These are phyloP conservation scores for Eragrostis curvula DNA, from an alignment of 176 grass and related monocot species.

Conservation along the genomic window DNA sequence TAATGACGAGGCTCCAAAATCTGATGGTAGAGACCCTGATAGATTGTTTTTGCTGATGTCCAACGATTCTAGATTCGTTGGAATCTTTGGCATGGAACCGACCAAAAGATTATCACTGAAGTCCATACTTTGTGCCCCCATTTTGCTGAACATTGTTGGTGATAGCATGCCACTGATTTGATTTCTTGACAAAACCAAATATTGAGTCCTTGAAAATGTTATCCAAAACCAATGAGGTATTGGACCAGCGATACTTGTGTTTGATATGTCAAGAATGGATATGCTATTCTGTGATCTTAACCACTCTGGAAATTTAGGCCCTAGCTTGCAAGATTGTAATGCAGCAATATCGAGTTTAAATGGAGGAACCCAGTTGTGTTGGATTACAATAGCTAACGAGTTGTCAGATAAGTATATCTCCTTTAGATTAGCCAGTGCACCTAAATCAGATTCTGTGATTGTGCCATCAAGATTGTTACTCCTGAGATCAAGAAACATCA, in stretches of 20 bases:
- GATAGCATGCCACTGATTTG: not conserved
- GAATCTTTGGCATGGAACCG: not conserved
- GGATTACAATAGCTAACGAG: not conserved
- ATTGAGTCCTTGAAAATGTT: not conserved
- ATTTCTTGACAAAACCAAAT: slow-evolving; percentile 36
- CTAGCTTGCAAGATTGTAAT: slow-evolving; percentile 9
- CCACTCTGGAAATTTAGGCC: slow-evolving; percentile 42
- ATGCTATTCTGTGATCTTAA: slow-evolving; percentile 7
- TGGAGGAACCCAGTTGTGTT: slow-evolving; percentile 18
- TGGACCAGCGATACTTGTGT: not conserved
- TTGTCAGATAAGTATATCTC: not conserved
- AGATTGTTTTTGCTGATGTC: slow-evolving; percentile 12
- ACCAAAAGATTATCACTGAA: slow-evolving; percentile 9
- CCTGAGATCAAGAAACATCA: not conserved
- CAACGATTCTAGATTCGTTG: not conserved
- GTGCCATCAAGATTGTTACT: slow-evolving; percentile 35
- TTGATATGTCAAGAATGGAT: not conserved
- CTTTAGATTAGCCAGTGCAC: not conserved
- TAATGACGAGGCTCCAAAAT: not conserved
- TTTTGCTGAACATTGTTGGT: not conserved
- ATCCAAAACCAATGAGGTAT: slow-evolving; percentile 49
- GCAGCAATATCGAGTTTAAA: not conserved
- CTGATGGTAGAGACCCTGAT: not conserved
- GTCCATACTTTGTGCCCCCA: not conserved
- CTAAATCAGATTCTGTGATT: slow-evolving; percentile 39